Percentiles rank a stretch among this genome's conserved stretches.
Conservation (phyloP, 2,329 filamentous ascomycete genomes). For the Xylaria arbuscula region DNA sequence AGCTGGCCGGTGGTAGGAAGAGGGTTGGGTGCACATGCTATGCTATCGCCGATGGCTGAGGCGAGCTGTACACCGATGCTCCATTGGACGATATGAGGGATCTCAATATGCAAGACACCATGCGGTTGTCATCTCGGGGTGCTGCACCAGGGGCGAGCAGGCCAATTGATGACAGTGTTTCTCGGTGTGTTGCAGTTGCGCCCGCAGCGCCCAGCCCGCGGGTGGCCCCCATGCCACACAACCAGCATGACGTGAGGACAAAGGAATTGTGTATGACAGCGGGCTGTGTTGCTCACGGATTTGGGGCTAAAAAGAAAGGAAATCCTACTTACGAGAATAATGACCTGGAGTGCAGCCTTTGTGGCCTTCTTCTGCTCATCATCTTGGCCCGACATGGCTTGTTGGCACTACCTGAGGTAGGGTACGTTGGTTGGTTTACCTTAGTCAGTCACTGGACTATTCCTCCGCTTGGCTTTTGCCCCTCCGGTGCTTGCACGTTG, state of each 20-base stretch:
- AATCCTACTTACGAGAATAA: conserved; percentile 72
- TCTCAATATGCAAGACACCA: conserved; percentile 33
- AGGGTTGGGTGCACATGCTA: neutral
- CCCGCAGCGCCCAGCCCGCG: conserved; percentile 27
- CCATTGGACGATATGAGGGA: conserved; percentile 36
- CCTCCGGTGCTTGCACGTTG: conserved; percentile 5
- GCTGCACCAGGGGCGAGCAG: conserved; percentile 17
- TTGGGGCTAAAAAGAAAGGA: conserved; percentile 19
- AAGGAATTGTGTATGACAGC: conserved; percentile 28
- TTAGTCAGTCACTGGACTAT: conserved; percentile 1
- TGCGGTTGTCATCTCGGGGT: conserved; percentile 33
- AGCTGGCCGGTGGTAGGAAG: conserved; percentile 6
- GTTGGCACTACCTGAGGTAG: conserved; percentile 4
- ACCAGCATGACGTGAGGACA: conserved; percentile 25
- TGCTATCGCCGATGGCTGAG: conserved; percentile 8
- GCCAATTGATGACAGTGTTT: conserved; percentile 26
- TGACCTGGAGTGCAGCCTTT: conserved; percentile 73
- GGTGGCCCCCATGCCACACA: conserved; percentile 18
- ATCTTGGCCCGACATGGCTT: conserved; percentile 33
- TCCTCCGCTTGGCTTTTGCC: neutral
- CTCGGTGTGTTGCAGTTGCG: conserved; percentile 35
- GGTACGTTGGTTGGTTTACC: neutral
- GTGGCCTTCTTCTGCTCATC: conserved; percentile 39
- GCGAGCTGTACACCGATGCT: conserved; percentile 7
- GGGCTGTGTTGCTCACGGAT: neutral